Conservation (phyloP, 306 rosid species). For the Cicer pinnatifidum region DNA sequence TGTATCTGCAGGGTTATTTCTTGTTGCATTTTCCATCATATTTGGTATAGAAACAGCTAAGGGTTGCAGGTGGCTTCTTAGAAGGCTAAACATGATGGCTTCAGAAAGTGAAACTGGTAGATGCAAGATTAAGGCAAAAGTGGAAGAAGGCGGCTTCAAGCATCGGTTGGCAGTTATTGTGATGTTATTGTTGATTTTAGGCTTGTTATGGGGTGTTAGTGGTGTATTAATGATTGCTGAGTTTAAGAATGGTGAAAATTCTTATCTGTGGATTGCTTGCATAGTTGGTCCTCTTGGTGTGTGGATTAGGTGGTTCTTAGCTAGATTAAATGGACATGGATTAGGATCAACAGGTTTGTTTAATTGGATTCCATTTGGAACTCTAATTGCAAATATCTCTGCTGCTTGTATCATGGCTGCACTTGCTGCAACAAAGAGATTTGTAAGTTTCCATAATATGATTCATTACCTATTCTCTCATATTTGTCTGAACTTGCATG, state of each 20-base stretch:
- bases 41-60: constrained; percentile 74
- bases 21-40: constrained; percentile 64
- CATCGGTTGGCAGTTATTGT: constrained; percentile 48
- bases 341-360: constrained; percentile 56
- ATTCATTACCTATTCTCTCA: not conserved
- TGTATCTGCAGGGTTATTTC: constrained; percentile 61
- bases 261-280: constrained; percentile 72
- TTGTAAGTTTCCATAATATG: constrained; percentile 44
- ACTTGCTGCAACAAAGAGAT: constrained; percentile 54
- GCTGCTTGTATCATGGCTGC: constrained; percentile 78
- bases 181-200: constrained; percentile 53
- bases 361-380: constrained; percentile 80
- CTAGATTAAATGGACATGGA: constrained; percentile 69
- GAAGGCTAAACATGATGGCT: constrained; percentile 34
- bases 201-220: constrained; percentile 55
- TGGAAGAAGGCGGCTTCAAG: constrained; percentile 35
- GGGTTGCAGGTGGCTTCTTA: constrained; percentile 63
- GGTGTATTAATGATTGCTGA: constrained; percentile 44
- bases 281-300: constrained; percentile 82
- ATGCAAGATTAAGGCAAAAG: constrained; percentile 45
- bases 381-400: constrained; percentile 70
- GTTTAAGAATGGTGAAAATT: constrained; percentile 50
- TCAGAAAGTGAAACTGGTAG: constrained; percentile 28
- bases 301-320: constrained; percentile 83
- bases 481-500: not conserved